Base-by-base conservation (phyloP, 1,284 basidiomycete species). In the Ustilago shanxiensis region DNA sequence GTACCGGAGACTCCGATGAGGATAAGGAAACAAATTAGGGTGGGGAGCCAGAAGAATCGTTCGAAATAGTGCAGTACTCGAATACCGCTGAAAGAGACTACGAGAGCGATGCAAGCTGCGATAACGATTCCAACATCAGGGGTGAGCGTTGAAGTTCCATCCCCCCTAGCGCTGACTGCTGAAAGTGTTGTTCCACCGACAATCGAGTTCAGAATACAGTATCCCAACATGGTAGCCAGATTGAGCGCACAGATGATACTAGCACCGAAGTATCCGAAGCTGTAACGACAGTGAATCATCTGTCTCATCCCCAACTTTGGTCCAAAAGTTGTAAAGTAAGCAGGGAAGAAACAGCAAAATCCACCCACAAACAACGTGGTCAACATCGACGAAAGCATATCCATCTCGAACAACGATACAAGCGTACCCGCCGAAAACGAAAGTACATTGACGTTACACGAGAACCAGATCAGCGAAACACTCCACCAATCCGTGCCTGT, bases 81-180 rank as follows among this genome's bases (percentile, higher is more conserved):
- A 83, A 91, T 91, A 0, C 93, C 93, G 82, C 91, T 92, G 84
- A 95, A 95, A 11, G 92, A 93, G 22, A 95, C 87, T 14, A 93
- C 83, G 26, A 98, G 89, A 3, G 93, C 92, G 51, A 96, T 89
- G 31, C 93, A 77, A 0, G 90, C 89, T 28, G 96, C 92, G 53
- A 98, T 91, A 28, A 95, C 92, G 65, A 98, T 98, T 0, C 95
- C 95, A 16, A 96, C 92, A 45, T 85, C 86, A 22, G 87, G 83
- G 1, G 86, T 86, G 10, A 88, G 81, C 35, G 62, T 69, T 3
- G 63, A 53, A 1, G 13, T 50, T 13, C 66, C 60, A 47, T 54
- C 41, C 1, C 28, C 51, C 16, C 80, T 79, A 28, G 85, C 67
- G 16, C 84, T 85, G 44, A 88, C 87, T 10, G 87, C 87, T 13